Evolutionary conservation across 2,329 filamentous ascomycete genomes (phyloP).

Genomic region (Penicillium corylophilum): DNA sequence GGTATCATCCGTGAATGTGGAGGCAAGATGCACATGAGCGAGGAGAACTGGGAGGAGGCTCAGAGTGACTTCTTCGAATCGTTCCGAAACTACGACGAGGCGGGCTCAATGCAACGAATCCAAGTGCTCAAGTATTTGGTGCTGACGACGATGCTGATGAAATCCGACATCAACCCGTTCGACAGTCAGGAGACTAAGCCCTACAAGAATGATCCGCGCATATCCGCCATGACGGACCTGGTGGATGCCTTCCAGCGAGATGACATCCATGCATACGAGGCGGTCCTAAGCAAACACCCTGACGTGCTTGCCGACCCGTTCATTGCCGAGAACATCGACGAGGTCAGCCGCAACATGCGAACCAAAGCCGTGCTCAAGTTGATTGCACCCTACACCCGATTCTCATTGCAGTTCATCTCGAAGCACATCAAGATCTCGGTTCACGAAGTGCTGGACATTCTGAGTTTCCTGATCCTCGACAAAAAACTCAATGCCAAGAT

Average conservation of each 20-base stretch:
- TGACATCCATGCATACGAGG: constrained; percentile 88
- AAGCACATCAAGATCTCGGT: constrained; percentile 82
- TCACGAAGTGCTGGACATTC: constrained; percentile 86
- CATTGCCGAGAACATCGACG: constrained; percentile 98
- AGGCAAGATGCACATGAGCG: constrained; percentile 99
- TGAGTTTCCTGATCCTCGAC: constrained; percentile 92
- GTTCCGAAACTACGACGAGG: constrained; percentile 98
- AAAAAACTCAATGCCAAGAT: constrained; percentile 84
- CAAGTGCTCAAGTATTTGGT: constrained; percentile 97
- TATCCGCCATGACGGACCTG: constrained; percentile 94
- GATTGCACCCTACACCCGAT: constrained; percentile 90
- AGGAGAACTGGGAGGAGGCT: constrained; percentile 98
- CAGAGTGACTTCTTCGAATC: constrained; percentile 98
- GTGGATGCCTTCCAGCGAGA: constrained; percentile 96
- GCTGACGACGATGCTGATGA: constrained; percentile 96
- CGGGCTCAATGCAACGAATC: constrained; percentile 90
- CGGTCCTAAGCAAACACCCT: constrained; percentile 79
- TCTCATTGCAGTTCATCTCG: constrained; percentile 84
- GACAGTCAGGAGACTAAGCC: constrained; percentile 98
- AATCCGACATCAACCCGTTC: constrained; percentile 97
- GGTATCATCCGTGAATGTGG: constrained; percentile 98
- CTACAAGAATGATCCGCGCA: constrained; percentile 92
- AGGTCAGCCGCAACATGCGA: constrained; percentile 96
- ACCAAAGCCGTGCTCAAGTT: constrained; percentile 93
- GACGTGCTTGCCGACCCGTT: constrained; percentile 90